Evolutionary conservation across 1,284 basidiomycete genomes (phyloP), one percentile per base, ranked within the genome.

Genomic region (Ganoderma resinaceum): DNA sequence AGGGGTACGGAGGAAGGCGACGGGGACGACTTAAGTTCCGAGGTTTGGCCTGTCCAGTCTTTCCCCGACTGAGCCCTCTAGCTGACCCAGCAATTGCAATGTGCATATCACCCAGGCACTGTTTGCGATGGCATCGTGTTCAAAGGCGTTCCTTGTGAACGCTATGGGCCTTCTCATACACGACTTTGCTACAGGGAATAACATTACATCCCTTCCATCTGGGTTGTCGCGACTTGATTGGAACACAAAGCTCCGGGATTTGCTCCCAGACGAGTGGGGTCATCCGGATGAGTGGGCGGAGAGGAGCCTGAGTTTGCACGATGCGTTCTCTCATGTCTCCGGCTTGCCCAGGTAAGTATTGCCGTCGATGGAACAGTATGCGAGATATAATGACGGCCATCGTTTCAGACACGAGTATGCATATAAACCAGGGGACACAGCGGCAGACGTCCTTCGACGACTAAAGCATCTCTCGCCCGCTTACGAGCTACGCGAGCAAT

Each of bases 61-160:
- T 38, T 18, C 33, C 20, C 12, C 20, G 16, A 7, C 37, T 33
- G 61, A 14, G n/a, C 12, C 40, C 33, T 3, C 12, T 33, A 2
- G 16, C 23, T 31, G 1, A 38, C 12, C 66, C 14, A 26, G 46
- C 46, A 16, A 8, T 42, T 18, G 40, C 40, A 35, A 9, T n/a
- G 7, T 52, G 9, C 18, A 85, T 20, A 85, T 55, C 9, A 49
- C 11, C 14, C 29, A 55, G 84, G 79, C 82, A 0, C 71, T 82
- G 31, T 84, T 84, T 70, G 75, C 72, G 2, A 79, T 86, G 52
- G 84, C 78, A 1, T 85, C 84, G 18, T 84, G 82, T 72, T 83
- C 83, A 1, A 86, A 86, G 68, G 79, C 84, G 0, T 85, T 86
- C 72, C 78, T 82, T 0, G 76, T 79, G 0, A 71, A 80, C 2